phyloP scores from a whole-genome alignment of 192 early-diverging fungal species.

The Podila horticola region DNA sequence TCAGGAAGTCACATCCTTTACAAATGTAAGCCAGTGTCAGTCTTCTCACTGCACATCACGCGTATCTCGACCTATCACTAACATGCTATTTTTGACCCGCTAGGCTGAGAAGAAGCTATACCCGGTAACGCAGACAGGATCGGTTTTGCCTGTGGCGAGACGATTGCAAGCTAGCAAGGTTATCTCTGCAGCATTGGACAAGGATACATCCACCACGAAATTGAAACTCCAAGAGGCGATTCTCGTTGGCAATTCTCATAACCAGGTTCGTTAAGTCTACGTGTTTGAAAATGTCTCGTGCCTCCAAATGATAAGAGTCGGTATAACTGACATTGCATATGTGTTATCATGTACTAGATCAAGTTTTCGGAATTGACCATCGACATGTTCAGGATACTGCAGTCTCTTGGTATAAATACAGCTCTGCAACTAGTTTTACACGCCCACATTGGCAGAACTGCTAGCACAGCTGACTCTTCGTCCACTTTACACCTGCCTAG shows the following conservation, averaged over 20 bases:
- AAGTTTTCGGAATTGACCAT: conserved; percentile 97
- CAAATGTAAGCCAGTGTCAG: conserved; percentile 70
- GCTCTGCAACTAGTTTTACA: background rate
- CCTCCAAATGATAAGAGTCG: too few species aligned
- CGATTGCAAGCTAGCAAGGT: conserved; percentile 60
- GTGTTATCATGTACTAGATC: conserved; percentile 54
- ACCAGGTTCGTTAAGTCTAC: conserved; percentile 60
- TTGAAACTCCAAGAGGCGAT: conserved; percentile 93
- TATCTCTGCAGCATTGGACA: conserved; percentile 61
- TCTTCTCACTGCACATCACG: background rate
- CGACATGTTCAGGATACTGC: conserved; percentile 97
- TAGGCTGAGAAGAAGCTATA: conserved; percentile 84
- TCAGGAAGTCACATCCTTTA: conserved; percentile 82
- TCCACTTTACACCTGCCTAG: conserved; percentile 23
- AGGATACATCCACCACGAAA: conserved; percentile 60
- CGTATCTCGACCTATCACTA: background rate
- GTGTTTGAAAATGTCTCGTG: background rate
- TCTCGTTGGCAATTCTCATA: conserved; percentile 93
- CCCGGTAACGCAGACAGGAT: conserved; percentile 65
- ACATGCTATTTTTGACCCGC: background rate
- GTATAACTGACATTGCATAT: background rate
- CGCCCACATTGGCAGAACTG: background rate
- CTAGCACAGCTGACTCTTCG: background rate
- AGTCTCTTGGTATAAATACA: conserved; percentile 76
- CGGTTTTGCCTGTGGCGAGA: conserved; percentile 58